Evolutionary conservation across 768 basidiomycete genomes (phyloP), one percentile per base, ranked within the genome.

Genomic region (Termitomyces heimii): DNA sequence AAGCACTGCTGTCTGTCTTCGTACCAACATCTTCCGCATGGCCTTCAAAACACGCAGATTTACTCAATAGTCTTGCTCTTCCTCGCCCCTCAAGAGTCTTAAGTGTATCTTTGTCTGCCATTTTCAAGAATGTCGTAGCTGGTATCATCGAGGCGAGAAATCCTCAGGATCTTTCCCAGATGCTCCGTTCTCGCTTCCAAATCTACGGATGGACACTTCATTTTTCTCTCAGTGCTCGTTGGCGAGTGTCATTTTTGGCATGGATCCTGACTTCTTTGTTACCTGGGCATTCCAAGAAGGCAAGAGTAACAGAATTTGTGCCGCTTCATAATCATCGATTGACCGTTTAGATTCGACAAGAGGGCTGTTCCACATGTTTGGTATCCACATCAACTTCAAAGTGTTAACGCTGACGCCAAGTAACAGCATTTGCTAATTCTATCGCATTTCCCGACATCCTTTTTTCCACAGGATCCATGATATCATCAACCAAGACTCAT

Each of bases 141-240:
- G 82, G 81, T 12, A 45, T 62, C 13, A 60, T 83, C 14, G 83
- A 84, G 62, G 53, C 82, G 45, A 71, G 79, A 59, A 67, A 80
- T 57, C 66, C 73, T 16, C 53, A 64, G 53, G 74, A 79, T 58
- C 63, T 83, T 13, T 58, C 60, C 3, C 59, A 71, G 24, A 68
- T 84, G 34, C 59, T 82, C 46, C 65, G 58, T 31, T 66, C 68
- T 4, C 67, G 69, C 5, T 58, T 70, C 32, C 59, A 54, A 22
- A 68, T 73, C 6, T 70, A 79, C 54, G 76, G 74, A n/a, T 74
- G 75, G 69, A 64, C 60, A 6, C 57, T 82, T 44, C 45, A 54
- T 44, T 39, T 81, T 34, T 54, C 51, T n/a, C 45, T 74, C 2
- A 72, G 71, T 48, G 61, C 62, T 59, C 61, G 40, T 18, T 73